Evolutionary conservation across 176 grass and related monocot species (phyloP).

Genomic region (Zoysia pacifica): DNA sequence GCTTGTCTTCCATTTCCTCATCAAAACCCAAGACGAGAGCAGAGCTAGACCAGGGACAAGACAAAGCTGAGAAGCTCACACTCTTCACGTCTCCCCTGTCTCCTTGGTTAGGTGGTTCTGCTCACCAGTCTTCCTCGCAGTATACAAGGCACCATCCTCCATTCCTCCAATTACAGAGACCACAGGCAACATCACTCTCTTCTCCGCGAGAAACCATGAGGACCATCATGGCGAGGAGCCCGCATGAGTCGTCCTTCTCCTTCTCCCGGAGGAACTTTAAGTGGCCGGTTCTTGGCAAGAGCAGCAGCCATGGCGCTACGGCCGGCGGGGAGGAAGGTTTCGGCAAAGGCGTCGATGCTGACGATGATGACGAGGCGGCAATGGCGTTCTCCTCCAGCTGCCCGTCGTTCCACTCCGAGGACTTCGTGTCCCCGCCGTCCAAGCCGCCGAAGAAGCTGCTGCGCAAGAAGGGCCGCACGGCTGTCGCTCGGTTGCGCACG

Average conservation of each 20-base stretch:
- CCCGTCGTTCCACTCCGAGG: conserved; percentile 57
- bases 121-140: conserved; percentile 45
- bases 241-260: conserved; percentile 82
- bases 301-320: conserved; percentile 38
- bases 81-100: conserved; percentile 35
- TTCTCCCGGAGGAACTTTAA: conserved; percentile 93
- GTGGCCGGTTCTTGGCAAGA: conserved; percentile 73
- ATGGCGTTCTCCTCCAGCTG: conserved; percentile 58
- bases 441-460: conserved; percentile 18
- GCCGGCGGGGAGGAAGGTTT: conserved; percentile 34
- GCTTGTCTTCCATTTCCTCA: conserved; percentile 40
- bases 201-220: conserved; percentile 56
- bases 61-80: conserved; percentile 34
- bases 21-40: conserved; percentile 33
- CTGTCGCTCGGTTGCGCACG: conserved; percentile 55
- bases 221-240: conserved; percentile 78
- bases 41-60: conserved; percentile 15
- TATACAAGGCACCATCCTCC: conserved; percentile 41
- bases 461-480: conserved; percentile 46
- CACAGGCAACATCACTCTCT: not conserved
- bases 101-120: conserved; percentile 52
- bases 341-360: conserved; percentile 33
- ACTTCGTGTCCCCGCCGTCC: conserved; percentile 43
- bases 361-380: conserved; percentile 52
- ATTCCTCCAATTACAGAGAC: not conserved